phyloP scores from a whole-genome alignment of 331 rosid genomes.

The Malus hybrid region DNA sequence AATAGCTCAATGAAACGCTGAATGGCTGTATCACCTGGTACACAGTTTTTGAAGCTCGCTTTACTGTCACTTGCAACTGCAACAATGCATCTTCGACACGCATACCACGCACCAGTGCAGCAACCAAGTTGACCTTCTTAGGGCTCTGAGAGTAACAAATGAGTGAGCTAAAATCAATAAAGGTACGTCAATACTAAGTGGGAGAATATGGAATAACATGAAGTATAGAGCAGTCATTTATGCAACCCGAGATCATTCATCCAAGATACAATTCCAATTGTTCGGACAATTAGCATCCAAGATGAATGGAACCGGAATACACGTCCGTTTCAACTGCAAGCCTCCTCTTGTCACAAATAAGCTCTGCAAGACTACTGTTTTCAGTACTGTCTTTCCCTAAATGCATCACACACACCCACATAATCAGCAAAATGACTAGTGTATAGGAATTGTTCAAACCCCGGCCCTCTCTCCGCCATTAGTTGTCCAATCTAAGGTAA shows the following conservation, averaged over 20 bases:
- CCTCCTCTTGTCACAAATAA: too few species aligned
- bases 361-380: too few species aligned
- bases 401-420: background rate
- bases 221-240: background rate
- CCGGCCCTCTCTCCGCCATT: background rate
- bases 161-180: background rate
- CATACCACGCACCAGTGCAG: slow-evolving; percentile 93
- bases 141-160: slow-evolving; percentile 54
- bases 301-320: background rate
- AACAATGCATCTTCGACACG: slow-evolving; percentile 93
- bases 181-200: background rate
- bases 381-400: too few species aligned
- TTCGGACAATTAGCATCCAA: background rate
- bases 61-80: slow-evolving; percentile 80
- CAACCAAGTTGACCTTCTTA: slow-evolving; percentile 92
- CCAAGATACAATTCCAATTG: background rate
- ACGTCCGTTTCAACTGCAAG: too few species aligned
- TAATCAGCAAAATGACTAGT: background rate
- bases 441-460: background rate
- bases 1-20: background rate
- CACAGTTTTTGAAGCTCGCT: slow-evolving; percentile 91
- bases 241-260: background rate
- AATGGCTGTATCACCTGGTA: slow-evolving; percentile 55
- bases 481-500: background rate
- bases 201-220: background rate